Conservation (phyloP, 345 rosid genomes). For the Gossypium raimondii region DNA sequence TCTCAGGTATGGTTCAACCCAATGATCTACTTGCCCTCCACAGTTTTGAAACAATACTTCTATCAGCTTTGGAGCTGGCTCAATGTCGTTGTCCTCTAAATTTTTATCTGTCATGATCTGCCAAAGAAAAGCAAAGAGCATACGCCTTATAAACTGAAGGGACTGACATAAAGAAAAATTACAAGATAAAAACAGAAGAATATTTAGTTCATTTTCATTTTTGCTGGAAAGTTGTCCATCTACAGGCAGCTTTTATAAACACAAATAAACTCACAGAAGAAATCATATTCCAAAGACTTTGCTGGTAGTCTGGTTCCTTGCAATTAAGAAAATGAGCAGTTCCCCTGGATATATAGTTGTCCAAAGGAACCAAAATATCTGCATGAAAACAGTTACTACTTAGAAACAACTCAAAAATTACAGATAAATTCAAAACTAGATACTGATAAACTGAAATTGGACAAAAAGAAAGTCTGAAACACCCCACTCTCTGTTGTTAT, state of each 20-base stretch:
- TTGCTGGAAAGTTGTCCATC: not conserved
- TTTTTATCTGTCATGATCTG: conserved; percentile 82
- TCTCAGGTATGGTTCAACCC: conserved; percentile 92
- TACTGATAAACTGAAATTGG: not conserved
- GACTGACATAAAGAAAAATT: not conserved
- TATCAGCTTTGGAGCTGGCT: conserved; percentile 96
- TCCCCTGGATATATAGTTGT: conserved; percentile 93
- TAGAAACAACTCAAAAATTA: conserved; percentile 1
- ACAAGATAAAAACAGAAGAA: not conserved
- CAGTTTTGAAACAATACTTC: conserved; percentile 96
- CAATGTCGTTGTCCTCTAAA: conserved; percentile 86
- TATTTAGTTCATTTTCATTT: not conserved
- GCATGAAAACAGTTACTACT: conserved; percentile 18
- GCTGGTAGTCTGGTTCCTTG: conserved; percentile 96
- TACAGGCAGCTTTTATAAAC: not conserved
- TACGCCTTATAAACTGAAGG: not conserved
- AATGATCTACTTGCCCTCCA: conserved; percentile 95
- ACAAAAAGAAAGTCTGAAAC: not conserved
- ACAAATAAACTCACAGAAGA: conserved; percentile 67
- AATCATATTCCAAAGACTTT: conserved; percentile 87
- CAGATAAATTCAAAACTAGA: not conserved
- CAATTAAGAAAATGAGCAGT: conserved; percentile 79
- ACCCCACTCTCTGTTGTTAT: too few species aligned
- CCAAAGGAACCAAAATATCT: conserved; percentile 98
- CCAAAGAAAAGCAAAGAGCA: not conserved